A percentile compares a stretch with the other conserved stretches of the same genome.
Evolutionary conservation across 371 early-diverging fungal species (phyloP).

Genomic region (Syncephalastrum monosporum): DNA sequence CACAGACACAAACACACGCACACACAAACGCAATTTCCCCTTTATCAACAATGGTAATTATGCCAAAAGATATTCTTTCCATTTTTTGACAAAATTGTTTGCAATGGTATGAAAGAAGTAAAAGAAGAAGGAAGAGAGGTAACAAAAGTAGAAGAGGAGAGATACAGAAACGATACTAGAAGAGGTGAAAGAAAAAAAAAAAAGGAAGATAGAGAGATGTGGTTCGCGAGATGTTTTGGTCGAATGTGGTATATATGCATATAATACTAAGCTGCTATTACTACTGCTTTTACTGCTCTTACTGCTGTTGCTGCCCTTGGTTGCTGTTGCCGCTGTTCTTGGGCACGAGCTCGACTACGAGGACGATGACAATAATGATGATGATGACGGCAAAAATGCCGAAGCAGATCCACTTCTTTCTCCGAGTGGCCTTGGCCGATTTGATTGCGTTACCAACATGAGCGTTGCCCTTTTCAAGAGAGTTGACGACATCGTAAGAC

Average conservation of each 20-base stretch:
- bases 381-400: slow-evolving; percentile 41
- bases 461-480: slow-evolving; percentile 37
- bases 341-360: slow-evolving; percentile 15
- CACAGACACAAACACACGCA: background rate
- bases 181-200: background rate
- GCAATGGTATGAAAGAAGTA: too few species aligned
- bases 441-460: slow-evolving; percentile 32
- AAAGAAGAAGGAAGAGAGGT: too few species aligned
- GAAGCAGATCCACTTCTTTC: slow-evolving; percentile 54
- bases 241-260: too few species aligned
- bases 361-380: slow-evolving; percentile 41
- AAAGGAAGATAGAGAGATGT: background rate
- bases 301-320: too few species aligned
- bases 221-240: too few species aligned
- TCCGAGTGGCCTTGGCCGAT: slow-evolving; percentile 36
- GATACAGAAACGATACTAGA: background rate
- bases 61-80: background rate
- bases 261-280: too few species aligned
- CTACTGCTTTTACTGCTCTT: too few species aligned
- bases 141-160: too few species aligned
- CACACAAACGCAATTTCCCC: background rate
- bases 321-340: too few species aligned
- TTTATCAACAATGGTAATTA: background rate
- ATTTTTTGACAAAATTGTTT: background rate
- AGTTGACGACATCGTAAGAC: slow-evolving; percentile 29